phyloP scores from a whole-genome alignment of 257 asterid genomes.

The Nicotiana attenuata region DNA sequence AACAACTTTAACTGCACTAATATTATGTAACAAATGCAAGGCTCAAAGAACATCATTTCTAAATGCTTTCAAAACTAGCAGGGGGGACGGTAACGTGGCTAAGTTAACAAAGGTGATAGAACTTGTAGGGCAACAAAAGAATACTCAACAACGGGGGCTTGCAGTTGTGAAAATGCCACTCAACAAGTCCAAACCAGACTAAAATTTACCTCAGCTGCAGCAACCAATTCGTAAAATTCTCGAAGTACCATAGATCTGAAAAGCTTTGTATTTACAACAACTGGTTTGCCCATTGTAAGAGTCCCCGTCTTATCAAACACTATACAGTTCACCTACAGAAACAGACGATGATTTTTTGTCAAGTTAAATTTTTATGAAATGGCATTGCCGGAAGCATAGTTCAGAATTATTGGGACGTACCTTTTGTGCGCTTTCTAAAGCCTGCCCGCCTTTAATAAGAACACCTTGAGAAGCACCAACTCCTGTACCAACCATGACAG shows the following conservation, averaged over 20 bases:
- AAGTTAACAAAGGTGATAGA: background rate
- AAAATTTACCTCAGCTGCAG: slow-evolving; percentile 13
- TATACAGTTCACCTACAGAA: slow-evolving; percentile 24
- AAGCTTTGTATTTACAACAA: slow-evolving; percentile 14
- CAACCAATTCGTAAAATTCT: slow-evolving; percentile 10
- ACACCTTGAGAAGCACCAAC: slow-evolving; percentile 41
- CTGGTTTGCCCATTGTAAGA: slow-evolving; percentile 29
- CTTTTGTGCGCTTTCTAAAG: slow-evolving; percentile 35
- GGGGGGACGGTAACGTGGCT: background rate
- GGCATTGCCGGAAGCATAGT: background rate
- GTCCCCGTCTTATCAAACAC: slow-evolving; percentile 41
- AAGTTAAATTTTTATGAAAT: background rate
- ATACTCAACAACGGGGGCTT: background rate
- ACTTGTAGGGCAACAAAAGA: background rate
- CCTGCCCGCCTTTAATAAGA: slow-evolving; percentile 34
- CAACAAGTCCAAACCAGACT: background rate
- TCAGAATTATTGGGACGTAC: background rate
- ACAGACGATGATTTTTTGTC: background rate
- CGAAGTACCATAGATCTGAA: slow-evolving; percentile 13
- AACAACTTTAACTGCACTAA: background rate
- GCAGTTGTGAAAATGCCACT: background rate
- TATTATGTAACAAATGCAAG: background rate
- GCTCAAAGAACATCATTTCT: background rate
- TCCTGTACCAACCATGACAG: slow-evolving; percentile 48
- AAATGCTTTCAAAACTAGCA: background rate